Base-by-base conservation (phyloP, 148 eudicot genomes). In the Nyssa sinensis region DNA sequence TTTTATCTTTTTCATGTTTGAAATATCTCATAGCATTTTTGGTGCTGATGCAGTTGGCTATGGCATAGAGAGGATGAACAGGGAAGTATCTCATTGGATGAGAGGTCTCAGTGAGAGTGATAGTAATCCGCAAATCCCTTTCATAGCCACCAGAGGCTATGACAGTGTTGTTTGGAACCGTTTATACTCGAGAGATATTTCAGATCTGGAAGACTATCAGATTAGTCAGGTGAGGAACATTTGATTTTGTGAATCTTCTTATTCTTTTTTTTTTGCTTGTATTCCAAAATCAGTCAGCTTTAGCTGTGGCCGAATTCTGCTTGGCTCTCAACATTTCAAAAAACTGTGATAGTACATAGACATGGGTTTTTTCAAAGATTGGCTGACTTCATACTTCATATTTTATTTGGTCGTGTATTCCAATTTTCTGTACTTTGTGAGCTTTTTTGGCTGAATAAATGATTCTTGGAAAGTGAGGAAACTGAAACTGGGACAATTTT, bases 111-210 rank as follows among this genome's bases (percentile, higher is more conserved):
- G 72, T 74, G 88, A 80, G 32, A 64, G 49, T 58, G 96, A 85
- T 65, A 69, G 59, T 44, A 66, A 70, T 80, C 75, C 84, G 28
- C 65, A 80, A 61, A 75, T 87, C 55, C 96, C 97, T 72, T 92
- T 95, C 79, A 75, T 86, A 67, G 98, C 97, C 76, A 92, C 86
- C 76, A 89, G 87, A 62, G 98, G 98, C 19, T 92, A 95, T 77
- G 94, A 95, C 70, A 95, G 98, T 84, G 96, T 95, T 74, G 98
- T 95, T 66, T 95, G 98, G 98, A 95, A 84, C 64, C 97, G 98
- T 71, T 79, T 95, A 68, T 95, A 95, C 84, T 95, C 98, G 0
- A 86, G 92, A 89, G 98, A 94, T 81, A 80, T 76, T 64, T 82
- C 89, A 53, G 94, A 88, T 25, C 75, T 87, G 69, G 78, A 83